Evolutionary conservation across 2,329 filamentous ascomycete genomes (phyloP).

Genomic region (Metarhizium robertsii): DNA sequence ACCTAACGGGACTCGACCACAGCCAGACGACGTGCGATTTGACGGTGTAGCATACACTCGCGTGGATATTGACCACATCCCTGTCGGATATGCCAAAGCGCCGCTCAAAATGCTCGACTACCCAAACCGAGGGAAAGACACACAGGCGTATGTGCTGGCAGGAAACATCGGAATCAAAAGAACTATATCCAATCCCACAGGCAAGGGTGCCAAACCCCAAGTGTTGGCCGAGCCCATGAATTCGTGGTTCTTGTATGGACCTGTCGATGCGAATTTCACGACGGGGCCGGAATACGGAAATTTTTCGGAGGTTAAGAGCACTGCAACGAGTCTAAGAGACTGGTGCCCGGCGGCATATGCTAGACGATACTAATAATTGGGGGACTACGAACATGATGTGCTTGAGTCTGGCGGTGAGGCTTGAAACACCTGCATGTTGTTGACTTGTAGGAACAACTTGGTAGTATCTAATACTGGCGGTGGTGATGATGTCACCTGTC

Average conservation of each 20-base stretch:
- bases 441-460: background rate
- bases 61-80: constrained; percentile 17
- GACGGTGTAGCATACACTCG: constrained; percentile 21
- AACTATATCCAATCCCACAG: constrained; percentile 7
- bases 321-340: constrained; percentile 6
- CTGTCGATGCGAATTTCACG: constrained; percentile 18
- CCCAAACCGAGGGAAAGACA: constrained; percentile 7
- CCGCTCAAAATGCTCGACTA: constrained; percentile 28
- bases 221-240: constrained; percentile 25
- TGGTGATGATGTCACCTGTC: background rate
- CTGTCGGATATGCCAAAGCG: constrained; percentile 29
- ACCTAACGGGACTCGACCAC: constrained; percentile 6
- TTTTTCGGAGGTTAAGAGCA: constrained; percentile 11
- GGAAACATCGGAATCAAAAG: constrained; percentile 27
- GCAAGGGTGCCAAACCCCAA: constrained; percentile 3
- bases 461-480: background rate
- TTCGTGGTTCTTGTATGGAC: constrained; percentile 31
- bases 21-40: constrained; percentile 11
- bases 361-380: background rate
- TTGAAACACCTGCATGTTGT: background rate
- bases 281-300: constrained; percentile 12
- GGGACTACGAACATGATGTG: background rate
- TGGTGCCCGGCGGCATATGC: constrained; percentile 3
- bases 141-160: constrained; percentile 25
- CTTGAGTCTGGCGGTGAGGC: background rate